Conservation (phyloP, 768 basidiomycete genomes). For the Lactifluus pinguis region DNA sequence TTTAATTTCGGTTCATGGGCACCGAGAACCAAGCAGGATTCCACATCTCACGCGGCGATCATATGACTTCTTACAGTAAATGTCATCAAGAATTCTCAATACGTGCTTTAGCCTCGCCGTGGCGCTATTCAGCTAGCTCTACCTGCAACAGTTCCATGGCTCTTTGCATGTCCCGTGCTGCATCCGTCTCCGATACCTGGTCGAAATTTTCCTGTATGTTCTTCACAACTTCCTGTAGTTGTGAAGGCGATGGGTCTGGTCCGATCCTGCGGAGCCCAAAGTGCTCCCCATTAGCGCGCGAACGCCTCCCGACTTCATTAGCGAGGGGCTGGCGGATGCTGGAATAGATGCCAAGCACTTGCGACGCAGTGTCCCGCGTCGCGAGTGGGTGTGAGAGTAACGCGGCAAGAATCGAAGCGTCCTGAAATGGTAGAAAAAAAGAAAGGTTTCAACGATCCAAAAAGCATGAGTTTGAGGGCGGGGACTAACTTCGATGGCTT, state of each 20-base stretch:
- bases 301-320: constrained; percentile 21
- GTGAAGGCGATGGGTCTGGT: background rate
- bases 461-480: background rate
- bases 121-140: background rate
- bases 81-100: background rate
- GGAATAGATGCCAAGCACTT: constrained; percentile 27
- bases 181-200: constrained; percentile 9
- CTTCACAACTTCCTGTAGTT: background rate
- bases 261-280: constrained; percentile 20
- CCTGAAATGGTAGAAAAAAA: constrained; percentile 18
- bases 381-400: constrained; percentile 36
- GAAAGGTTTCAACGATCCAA: background rate
- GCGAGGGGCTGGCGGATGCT: constrained; percentile 26
- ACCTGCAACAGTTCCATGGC: background rate
- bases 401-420: constrained; percentile 30
- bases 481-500: constrained; percentile 33
- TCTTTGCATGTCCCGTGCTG: background rate
- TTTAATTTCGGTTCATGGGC: no score
- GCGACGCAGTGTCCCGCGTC: constrained; percentile 17
- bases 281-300: constrained; percentile 25
- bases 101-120: background rate
- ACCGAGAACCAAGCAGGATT: no score
- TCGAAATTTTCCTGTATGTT: constrained; percentile 11
- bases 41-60: no score
- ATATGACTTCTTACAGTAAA: no score